phyloP scores from a whole-genome alignment of 2,329 filamentous ascomycete genomes.

The Colletotrichum falcatum region DNA sequence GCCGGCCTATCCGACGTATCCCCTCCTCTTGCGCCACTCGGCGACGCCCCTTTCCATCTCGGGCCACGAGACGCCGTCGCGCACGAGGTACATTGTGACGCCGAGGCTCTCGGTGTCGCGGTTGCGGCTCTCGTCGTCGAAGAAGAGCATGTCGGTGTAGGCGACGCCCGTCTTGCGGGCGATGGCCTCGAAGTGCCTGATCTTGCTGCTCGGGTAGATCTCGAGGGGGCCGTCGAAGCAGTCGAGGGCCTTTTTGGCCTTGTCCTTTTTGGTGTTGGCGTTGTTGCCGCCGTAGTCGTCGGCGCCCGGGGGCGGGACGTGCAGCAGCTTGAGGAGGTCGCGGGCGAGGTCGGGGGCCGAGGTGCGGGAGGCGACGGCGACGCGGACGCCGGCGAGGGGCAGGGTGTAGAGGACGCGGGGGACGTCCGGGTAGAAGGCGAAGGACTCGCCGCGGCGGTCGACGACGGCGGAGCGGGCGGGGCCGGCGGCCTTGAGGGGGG shows the following conservation, averaged over 20 bases:
- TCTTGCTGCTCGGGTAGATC: constrained; percentile 84
- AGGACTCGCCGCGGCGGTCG: constrained; percentile 73
- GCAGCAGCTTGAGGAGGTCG: constrained; percentile 82
- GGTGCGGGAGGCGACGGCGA: constrained; percentile 86
- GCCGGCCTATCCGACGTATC: constrained; percentile 47
- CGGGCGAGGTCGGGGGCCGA: constrained; percentile 81
- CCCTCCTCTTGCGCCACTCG: constrained; percentile 83
- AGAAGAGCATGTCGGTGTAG: constrained; percentile 92
- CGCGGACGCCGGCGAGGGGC: constrained; percentile 56
- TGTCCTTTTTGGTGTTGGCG: constrained; percentile 46
- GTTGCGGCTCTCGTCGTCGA: constrained; percentile 92
- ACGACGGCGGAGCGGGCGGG: constrained; percentile 56
- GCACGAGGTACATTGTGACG: constrained; percentile 85
- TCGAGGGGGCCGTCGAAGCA: constrained; percentile 72
- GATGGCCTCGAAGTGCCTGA: constrained; percentile 83
- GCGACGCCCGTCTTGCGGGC: constrained; percentile 76
- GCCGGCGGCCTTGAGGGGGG: constrained; percentile 72
- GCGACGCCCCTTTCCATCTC: constrained; percentile 85
- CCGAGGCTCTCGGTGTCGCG: constrained; percentile 83
- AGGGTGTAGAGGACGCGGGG: constrained; percentile 75
- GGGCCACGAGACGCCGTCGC: constrained; percentile 79
- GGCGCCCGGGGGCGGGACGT: constrained; percentile 59
- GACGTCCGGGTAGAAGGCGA: constrained; percentile 78
- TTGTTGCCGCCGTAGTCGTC: constrained; percentile 42
- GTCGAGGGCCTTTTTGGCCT: constrained; percentile 63